phyloP scores from a whole-genome alignment of 2,329 filamentous ascomycete species.

The Cadophora sp. region DNA sequence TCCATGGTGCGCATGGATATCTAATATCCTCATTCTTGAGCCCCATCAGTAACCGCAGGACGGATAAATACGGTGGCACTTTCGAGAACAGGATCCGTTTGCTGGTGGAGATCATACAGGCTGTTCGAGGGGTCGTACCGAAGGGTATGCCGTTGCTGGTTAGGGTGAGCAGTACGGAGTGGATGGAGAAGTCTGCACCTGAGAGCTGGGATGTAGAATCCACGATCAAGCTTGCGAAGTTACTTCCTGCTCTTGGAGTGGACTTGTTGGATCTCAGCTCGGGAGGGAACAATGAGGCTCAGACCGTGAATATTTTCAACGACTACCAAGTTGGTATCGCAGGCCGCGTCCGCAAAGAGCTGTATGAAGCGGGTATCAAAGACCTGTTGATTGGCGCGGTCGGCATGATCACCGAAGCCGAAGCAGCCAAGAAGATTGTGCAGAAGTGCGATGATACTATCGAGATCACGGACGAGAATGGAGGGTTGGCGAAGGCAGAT shows the following conservation, averaged over 20 bases:
- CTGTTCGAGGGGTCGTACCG: conserved; percentile 60
- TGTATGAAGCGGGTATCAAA: conserved; percentile 54
- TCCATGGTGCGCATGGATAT: conserved; percentile 70
- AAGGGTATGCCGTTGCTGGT: conserved; percentile 62
- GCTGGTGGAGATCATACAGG: conserved; percentile 59
- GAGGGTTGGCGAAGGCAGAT: conserved; percentile 57
- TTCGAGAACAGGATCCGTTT: conserved; percentile 72
- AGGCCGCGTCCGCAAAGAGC: conserved; percentile 70
- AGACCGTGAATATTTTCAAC: conserved; percentile 56
- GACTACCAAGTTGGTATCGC: conserved; percentile 80
- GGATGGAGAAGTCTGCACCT: conserved; percentile 55
- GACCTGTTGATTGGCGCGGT: conserved; percentile 76
- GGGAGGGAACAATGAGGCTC: conserved; percentile 70
- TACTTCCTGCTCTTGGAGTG: conserved; percentile 75
- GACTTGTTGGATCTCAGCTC: conserved; percentile 85
- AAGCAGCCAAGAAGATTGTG: conserved; percentile 64
- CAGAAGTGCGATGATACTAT: conserved; percentile 25
- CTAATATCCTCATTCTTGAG: conserved; percentile 71
- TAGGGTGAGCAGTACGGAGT: conserved; percentile 68
- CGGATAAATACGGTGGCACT: conserved; percentile 69
- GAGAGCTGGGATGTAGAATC: conserved; percentile 40
- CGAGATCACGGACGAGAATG: conserved; percentile 26
- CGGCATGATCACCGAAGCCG: conserved; percentile 73
- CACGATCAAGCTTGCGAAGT: conserved; percentile 66
- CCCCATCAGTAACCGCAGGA: conserved; percentile 64